phyloP scores from a whole-genome alignment of 192 early-diverging fungal genomes.

The Podila epigama region DNA sequence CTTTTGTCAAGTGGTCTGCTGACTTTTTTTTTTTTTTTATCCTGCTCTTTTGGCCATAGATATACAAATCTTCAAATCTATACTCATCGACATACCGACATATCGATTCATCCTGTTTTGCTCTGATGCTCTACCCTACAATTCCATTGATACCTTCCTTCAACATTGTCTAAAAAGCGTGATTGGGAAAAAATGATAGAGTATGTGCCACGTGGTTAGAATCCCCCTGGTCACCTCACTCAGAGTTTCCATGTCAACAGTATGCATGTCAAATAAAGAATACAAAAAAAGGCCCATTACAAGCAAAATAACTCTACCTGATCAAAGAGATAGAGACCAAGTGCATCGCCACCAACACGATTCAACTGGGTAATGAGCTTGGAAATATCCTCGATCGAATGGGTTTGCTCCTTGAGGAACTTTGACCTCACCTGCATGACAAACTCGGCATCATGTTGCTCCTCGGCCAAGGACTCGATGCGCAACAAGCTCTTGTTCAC shows the following conservation, averaged over 20 bases:
- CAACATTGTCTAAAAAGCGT: constrained; percentile 7
- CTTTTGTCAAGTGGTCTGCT: too few relatives aligned
- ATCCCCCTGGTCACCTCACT: too few relatives aligned
- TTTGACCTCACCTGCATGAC: constrained; percentile 50
- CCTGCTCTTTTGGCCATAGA: too few relatives aligned
- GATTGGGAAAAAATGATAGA: background rate
- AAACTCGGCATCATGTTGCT: constrained; percentile 55
- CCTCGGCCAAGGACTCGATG: constrained; percentile 55
- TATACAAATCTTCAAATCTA: too few relatives aligned
- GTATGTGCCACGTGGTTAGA: too few relatives aligned
- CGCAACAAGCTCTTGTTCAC: constrained; percentile 61
- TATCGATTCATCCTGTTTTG: too few relatives aligned
- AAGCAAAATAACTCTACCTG: constrained; percentile 23
- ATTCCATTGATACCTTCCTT: constrained; percentile 8
- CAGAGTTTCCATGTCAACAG: background rate
- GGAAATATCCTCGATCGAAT: constrained; percentile 54
- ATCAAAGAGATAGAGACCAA: constrained; percentile 34
- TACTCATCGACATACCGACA: too few relatives aligned
- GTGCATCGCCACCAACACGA: constrained; percentile 54
- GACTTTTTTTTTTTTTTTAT: too few relatives aligned
- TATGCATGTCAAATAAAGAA: background rate
- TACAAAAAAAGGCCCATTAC: too few relatives aligned
- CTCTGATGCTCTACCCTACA: constrained; percentile 4
- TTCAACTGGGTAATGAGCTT: constrained; percentile 60
- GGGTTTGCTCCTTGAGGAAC: constrained; percentile 58